Conservation (phyloP, 768 basidiomycete species). For the Sutorius australiensis region DNA sequence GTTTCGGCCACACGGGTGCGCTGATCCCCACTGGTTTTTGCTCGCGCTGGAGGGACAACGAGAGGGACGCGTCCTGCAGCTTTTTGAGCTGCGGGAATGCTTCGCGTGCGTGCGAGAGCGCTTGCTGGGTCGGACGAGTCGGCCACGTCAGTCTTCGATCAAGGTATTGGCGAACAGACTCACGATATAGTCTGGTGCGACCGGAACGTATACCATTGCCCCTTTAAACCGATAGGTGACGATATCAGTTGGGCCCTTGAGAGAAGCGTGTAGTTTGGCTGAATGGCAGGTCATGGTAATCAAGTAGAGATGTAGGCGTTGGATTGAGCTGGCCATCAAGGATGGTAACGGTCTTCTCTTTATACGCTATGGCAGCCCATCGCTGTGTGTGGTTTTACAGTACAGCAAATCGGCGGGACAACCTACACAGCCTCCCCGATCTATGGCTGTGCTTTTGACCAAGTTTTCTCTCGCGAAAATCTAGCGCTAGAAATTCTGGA, state of each 20-base stretch:
- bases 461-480: no score
- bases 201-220: constrained; percentile 50
- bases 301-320: no score
- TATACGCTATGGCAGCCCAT: background rate
- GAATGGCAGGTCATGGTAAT: background rate
- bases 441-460: no score
- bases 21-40: constrained; percentile 46
- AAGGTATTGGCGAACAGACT: constrained; percentile 7
- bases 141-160: background rate
- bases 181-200: constrained; percentile 42
- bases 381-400: no score
- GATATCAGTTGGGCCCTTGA: constrained; percentile 31
- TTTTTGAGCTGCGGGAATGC: constrained; percentile 43
- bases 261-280: background rate
- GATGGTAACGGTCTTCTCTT: background rate
- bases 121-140: constrained; percentile 36
- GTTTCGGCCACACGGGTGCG: constrained; percentile 46
- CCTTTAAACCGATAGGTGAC: constrained; percentile 46
- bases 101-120: constrained; percentile 46
- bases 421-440: no score
- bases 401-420: no score
- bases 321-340: background rate
- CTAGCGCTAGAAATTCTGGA: no score
- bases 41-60: constrained; percentile 39
- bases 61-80: constrained; percentile 39